Evolutionary conservation across 176 grass and related monocot genomes (phyloP).

Genomic region (Eleusine coracana): DNA sequence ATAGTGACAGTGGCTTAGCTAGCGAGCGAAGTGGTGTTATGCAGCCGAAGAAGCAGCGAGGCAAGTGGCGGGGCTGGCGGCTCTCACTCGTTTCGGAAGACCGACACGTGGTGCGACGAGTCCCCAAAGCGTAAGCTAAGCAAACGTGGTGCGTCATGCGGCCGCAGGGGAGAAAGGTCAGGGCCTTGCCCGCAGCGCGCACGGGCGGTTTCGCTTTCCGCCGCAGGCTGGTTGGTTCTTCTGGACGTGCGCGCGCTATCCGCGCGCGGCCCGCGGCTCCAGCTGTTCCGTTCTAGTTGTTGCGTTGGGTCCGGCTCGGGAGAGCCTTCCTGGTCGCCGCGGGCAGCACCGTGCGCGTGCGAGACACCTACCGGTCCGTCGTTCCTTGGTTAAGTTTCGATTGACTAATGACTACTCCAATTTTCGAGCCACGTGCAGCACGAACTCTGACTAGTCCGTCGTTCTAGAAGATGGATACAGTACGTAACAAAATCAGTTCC

Average conservation of each 20-base stretch:
- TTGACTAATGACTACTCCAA: neutral
- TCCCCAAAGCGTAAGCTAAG: too few species aligned
- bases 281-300: neutral
- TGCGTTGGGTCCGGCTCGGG: neutral
- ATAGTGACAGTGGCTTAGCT: neutral
- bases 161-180: too few species aligned
- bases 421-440: neutral
- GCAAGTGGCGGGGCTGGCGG: neutral
- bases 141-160: neutral
- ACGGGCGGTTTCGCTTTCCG: neutral
- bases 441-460: neutral
- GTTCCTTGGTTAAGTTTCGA: neutral
- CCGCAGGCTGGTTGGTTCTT: neutral
- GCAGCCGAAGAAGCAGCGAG: neutral
- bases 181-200: neutral
- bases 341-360: too few species aligned
- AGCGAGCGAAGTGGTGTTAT: neutral
- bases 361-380: neutral
- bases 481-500: too few species aligned
- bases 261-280: neutral
- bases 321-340: neutral
- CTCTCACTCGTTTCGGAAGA: constrained; percentile 35
- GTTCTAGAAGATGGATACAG: neutral
- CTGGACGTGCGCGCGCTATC: too few species aligned
- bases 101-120: neutral